A percentile compares a stretch with the other conserved stretches of the same genome.
Conservation (phyloP, 2,329 filamentous ascomycete genomes). For the Microsporum audouinii region DNA sequence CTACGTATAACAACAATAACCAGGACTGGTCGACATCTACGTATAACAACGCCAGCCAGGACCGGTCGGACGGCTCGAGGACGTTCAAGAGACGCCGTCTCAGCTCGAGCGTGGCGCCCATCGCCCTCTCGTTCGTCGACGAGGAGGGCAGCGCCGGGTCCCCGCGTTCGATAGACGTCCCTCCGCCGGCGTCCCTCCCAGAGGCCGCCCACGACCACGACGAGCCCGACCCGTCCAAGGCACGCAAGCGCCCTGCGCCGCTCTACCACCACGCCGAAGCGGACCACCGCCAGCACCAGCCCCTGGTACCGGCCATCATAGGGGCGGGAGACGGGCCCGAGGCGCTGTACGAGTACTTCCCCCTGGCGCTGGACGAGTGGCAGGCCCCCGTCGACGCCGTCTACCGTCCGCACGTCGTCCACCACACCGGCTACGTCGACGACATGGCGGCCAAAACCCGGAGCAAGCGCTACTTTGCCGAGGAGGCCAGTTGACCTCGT, state of each 20-base stretch:
- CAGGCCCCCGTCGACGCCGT: slow-evolving; percentile 83
- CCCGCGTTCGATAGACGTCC: slow-evolving; percentile 29
- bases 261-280: neutral
- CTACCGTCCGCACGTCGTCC: slow-evolving; percentile 84
- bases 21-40: slow-evolving; percentile 7
- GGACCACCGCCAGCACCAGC: neutral
- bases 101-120: slow-evolving; percentile 34
- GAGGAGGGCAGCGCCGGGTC: slow-evolving; percentile 27
- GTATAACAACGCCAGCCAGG: neutral
- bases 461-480: slow-evolving; percentile 61
- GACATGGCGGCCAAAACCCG: slow-evolving; percentile 58
- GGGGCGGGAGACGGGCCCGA: slow-evolving; percentile 59
- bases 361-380: slow-evolving; percentile 79
- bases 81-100: slow-evolving; percentile 25
- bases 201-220: slow-evolving; percentile 16
- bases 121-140: slow-evolving; percentile 46
- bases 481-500: slow-evolving; percentile 19
- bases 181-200: slow-evolving; percentile 13
- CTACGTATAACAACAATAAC: neutral
- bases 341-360: slow-evolving; percentile 88
- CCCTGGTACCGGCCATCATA: slow-evolving; percentile 43
- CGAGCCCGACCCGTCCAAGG: neutral
- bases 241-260: neutral
- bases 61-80: neutral
- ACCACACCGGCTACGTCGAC: slow-evolving; percentile 63